Evolutionary conservation across 495 filamentous ascomycete species (phyloP), one percentile per base, ranked within the genome.

Genomic region (Xylaria cubensis): DNA sequence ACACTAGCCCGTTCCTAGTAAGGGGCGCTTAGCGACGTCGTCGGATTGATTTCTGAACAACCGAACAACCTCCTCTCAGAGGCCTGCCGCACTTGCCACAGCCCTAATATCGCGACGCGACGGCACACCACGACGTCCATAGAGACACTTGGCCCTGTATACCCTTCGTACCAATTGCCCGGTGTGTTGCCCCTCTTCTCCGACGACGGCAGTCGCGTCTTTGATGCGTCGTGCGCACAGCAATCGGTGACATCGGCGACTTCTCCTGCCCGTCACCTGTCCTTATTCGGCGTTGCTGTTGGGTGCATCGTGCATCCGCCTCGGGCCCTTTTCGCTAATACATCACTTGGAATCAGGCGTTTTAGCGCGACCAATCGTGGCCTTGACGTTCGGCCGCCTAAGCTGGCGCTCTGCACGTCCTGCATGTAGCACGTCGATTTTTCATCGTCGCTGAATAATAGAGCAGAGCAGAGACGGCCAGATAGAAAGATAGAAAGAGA

Each of bases 21-120:
- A 67, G 61, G 61, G 63, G 59, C 24, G 61, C 39, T 64, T 58
- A 67, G 70, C 70, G 48, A 72, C 62, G 70, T 72, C 63, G 70
- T 72, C 63, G 70, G 70, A 65, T 59, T 72, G 62, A 66, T 59
- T 72, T 72, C 70, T 72, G 70, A 59, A 66, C 62, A 64, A 34
- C 58, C 58, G 34, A 64, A 64, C 61, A 61, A 72, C 70, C 70
- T 72, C 70, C 70, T 72, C 70, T 50, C 51, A 59, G 39, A 59
- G 70, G 63, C 63, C 50, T 36, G 26, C 51, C 21, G 41, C 70
- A 64, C 69, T 55, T 55, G 69, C 69, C 69, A 58, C 53, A 69
- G n/a, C 69, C 59, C 69, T 63, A 50, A 32, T 7, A 71, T 71
- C 69, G 69, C 59, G 69, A 71, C 69, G 69, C 69, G 69, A 64